Percentiles rank a stretch among this genome's conserved stretches.
These are phyloP conservation scores for Candida smagusa DNA, from an alignment of 1,139 yeast species.

Conservation along the genomic window DNA sequence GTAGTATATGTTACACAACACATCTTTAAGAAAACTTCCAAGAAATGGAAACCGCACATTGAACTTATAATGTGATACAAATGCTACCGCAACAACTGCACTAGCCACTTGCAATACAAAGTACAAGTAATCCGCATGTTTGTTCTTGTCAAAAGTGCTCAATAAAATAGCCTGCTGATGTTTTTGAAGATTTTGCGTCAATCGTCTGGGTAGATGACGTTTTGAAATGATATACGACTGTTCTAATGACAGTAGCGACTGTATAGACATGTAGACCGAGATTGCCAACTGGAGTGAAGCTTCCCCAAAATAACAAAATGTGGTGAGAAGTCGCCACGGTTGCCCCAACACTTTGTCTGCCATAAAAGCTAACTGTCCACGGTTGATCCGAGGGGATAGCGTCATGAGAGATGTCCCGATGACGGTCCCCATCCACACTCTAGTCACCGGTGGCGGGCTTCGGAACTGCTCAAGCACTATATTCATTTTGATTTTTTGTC, in stretches of 20 bases:
- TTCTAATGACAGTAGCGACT: constrained; percentile 12
- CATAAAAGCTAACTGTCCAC: constrained; percentile 17
- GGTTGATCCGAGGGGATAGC: constrained; percentile 14
- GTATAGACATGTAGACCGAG: constrained; percentile 17
- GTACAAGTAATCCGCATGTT: constrained; percentile 30
- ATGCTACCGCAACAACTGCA: not conserved
- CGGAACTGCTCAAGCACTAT: no score
- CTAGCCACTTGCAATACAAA: constrained; percentile 21
- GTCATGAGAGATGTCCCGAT: constrained; percentile 17
- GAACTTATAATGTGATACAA: not conserved
- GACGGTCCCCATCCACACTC: constrained; percentile 26
- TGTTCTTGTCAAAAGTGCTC: constrained; percentile 16
- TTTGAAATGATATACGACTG: not conserved
- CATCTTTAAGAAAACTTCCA: constrained; percentile 19
- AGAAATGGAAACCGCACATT: constrained; percentile 11
- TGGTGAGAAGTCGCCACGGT: constrained; percentile 38
- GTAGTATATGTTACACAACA: constrained; percentile 11
- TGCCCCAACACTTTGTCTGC: constrained; percentile 21
- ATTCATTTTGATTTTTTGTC: no score
- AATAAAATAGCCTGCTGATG: constrained; percentile 15
- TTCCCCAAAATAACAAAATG: constrained; percentile 33
- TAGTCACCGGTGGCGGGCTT: constrained; percentile 31
- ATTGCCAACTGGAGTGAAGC: constrained; percentile 17
- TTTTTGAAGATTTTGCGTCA: constrained; percentile 11
- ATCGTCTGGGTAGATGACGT: constrained; percentile 1